Conservation (phyloP, 768 basidiomycete species). For the Naganishia vishniacii region DNA sequence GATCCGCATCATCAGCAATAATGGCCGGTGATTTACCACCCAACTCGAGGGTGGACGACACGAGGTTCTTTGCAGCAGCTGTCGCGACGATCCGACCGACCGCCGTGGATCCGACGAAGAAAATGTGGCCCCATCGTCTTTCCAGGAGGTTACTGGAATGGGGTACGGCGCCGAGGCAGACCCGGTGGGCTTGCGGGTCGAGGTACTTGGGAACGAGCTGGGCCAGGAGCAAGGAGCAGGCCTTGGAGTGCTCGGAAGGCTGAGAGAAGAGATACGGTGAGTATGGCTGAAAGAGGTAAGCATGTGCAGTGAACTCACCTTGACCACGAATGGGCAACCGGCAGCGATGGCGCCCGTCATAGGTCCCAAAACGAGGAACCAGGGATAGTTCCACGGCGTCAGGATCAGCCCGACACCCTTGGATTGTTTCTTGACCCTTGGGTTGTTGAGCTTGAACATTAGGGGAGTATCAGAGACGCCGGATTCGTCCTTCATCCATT, state of each 20-base stretch:
- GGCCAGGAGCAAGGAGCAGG: slow-evolving; percentile 38
- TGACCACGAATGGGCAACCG: slow-evolving; percentile 47
- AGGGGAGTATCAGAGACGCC: slow-evolving; percentile 37
- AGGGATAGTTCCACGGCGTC: slow-evolving; percentile 42
- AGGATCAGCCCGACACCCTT: slow-evolving; percentile 42
- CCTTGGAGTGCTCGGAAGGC: slow-evolving; percentile 45
- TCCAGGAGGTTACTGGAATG: slow-evolving; percentile 41
- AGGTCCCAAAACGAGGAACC: slow-evolving; percentile 40
- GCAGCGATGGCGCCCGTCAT: slow-evolving; percentile 47
- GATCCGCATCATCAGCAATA: slow-evolving; percentile 37
- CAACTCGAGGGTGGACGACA: slow-evolving; percentile 46
- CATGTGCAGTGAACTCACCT: slow-evolving; percentile 31
- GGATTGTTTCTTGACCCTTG: slow-evolving; percentile 45
- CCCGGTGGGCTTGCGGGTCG: slow-evolving; percentile 40
- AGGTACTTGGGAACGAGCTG: slow-evolving; percentile 41
- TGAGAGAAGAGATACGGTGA: slow-evolving; percentile 16
- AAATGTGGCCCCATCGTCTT: slow-evolving; percentile 47
- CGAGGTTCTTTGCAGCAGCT: slow-evolving; percentile 46
- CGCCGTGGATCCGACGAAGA: slow-evolving; percentile 45
- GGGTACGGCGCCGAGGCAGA: slow-evolving; percentile 40
- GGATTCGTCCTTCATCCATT: slow-evolving; percentile 47
- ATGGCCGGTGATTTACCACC: slow-evolving; percentile 49
- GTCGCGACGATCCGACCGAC: slow-evolving; percentile 45
- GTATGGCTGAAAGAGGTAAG: background rate
- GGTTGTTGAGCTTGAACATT: slow-evolving; percentile 38